Evolutionary conservation across 345 rosid species (phyloP).

Genomic region (Luvunga scandens): DNA sequence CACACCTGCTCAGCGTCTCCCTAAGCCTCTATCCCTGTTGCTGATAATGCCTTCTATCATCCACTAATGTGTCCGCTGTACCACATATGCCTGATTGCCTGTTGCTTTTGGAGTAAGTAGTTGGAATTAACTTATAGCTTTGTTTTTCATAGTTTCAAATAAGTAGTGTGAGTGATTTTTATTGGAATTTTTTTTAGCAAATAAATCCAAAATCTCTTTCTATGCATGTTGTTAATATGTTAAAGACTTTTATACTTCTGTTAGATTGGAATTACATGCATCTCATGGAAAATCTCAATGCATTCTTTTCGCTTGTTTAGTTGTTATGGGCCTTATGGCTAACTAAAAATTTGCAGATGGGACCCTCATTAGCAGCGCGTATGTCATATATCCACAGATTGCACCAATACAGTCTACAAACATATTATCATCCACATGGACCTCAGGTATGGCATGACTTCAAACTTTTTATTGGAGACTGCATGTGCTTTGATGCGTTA

Average conservation of each 20-base stretch:
- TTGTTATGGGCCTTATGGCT: background rate
- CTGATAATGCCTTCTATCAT: constrained; percentile 67
- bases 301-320: background rate
- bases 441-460: constrained; percentile 51
- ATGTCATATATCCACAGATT: constrained; percentile 54
- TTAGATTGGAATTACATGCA: background rate
- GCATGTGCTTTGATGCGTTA: background rate
- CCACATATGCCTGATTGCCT: constrained; percentile 74
- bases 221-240: background rate
- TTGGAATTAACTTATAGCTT: background rate
- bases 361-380: constrained; percentile 62
- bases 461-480: background rate
- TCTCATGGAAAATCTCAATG: background rate
- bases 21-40: constrained; percentile 62
- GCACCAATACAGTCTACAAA: constrained; percentile 55
- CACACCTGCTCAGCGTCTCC: constrained; percentile 48
- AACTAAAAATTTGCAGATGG: constrained; percentile 45
- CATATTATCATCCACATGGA: constrained; percentile 73
- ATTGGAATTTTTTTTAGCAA: background rate
- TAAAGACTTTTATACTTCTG: background rate
- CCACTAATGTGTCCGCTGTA: constrained; percentile 38
- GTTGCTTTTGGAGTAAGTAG: constrained; percentile 69
- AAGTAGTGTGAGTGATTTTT: background rate
- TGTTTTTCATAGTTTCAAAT: background rate
- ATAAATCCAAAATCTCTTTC: background rate